phyloP scores from a whole-genome alignment of 495 filamentous ascomycete species.

The Tuber microsphaerosporum region DNA sequence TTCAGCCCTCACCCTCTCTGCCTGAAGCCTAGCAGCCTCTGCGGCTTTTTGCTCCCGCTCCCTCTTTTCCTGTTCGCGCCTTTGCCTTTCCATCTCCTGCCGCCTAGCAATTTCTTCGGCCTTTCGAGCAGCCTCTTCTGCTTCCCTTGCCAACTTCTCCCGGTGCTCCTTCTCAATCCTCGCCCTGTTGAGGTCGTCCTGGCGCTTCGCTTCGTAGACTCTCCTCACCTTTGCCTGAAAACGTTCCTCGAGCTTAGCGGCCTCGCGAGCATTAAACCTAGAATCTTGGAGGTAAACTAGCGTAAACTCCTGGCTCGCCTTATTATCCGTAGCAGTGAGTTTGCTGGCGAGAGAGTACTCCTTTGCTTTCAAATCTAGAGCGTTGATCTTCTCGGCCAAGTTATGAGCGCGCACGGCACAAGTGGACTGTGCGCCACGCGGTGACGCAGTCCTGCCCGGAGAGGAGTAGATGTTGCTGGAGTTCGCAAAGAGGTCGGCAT shows the following conservation, averaged over 20 bases:
- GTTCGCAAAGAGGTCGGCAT: constrained; percentile 23
- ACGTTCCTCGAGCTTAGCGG: constrained; percentile 31
- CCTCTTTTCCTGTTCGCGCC: constrained; percentile 33
- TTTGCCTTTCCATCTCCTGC: constrained; percentile 28
- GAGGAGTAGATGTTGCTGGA: constrained; percentile 15
- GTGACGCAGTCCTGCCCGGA: constrained; percentile 17
- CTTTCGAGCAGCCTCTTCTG: constrained; percentile 30
- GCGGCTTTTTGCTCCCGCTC: constrained; percentile 25
- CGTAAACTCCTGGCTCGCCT: constrained; percentile 30
- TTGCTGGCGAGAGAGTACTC: constrained; percentile 38
- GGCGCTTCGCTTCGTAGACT: constrained; percentile 30
- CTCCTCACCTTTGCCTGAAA: constrained; percentile 33
- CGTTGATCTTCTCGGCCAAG: constrained; percentile 28
- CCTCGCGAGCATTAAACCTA: constrained; percentile 35
- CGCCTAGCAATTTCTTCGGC: constrained; percentile 26
- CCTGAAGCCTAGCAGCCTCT: constrained; percentile 27
- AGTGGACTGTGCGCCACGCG: constrained; percentile 15
- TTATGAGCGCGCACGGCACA: constrained; percentile 26
- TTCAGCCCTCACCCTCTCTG: constrained; percentile 29
- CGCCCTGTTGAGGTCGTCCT: constrained; percentile 26
- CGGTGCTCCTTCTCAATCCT: constrained; percentile 25
- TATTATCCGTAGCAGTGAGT: constrained; percentile 22
- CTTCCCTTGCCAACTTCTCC: constrained; percentile 22
- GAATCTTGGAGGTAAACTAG: constrained; percentile 36
- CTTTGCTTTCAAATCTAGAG: constrained; percentile 34